These are phyloP conservation scores for Apiospora hydei DNA, from an alignment of 2,329 filamentous ascomycete species.

Conservation along the genomic window DNA sequence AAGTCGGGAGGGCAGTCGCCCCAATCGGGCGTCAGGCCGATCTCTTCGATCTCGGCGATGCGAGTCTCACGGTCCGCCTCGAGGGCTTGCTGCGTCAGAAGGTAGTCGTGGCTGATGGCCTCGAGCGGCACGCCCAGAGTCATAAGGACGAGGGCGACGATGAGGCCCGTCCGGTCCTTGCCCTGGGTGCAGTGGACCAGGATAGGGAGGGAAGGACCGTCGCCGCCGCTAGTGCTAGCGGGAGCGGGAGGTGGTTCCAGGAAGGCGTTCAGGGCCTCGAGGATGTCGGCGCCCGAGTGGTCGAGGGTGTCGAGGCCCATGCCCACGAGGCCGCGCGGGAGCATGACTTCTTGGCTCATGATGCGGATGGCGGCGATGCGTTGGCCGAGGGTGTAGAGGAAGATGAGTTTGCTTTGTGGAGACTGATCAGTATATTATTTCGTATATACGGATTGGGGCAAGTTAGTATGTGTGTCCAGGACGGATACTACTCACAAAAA, in stretches of 20 bases:
- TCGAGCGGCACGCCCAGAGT: slow-evolving; percentile 62
- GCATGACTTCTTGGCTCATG: slow-evolving; percentile 74
- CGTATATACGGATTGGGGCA: not conserved
- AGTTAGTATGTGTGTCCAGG: not conserved
- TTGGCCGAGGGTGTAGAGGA: slow-evolving; percentile 64
- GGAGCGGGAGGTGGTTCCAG: slow-evolving; percentile 44
- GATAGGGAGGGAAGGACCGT: slow-evolving; percentile 61
- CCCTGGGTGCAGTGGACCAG: slow-evolving; percentile 88
- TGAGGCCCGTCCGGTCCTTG: slow-evolving; percentile 82
- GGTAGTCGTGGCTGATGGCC: slow-evolving; percentile 76
- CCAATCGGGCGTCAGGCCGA: slow-evolving; percentile 79
- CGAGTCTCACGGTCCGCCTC: slow-evolving; percentile 65
- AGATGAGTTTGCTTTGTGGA: slow-evolving; percentile 60
- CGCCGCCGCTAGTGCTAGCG: no score
- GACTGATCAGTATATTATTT: not conserved
- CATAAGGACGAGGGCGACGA: slow-evolving; percentile 72
- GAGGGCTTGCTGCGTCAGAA: slow-evolving; percentile 67
- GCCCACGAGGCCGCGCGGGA: slow-evolving; percentile 73
- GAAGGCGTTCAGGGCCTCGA: slow-evolving; percentile 57
- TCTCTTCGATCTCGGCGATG: slow-evolving; percentile 70
- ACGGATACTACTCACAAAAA: slow-evolving; percentile 57
- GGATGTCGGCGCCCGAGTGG: slow-evolving; percentile 69
- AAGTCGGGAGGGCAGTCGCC: slow-evolving; percentile 70
- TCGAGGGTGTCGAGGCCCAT: slow-evolving; percentile 75
- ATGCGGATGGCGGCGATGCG: slow-evolving; percentile 74